Evolutionary conservation across 2,329 filamentous ascomycete species (phyloP), one percentile per base, ranked within the genome.

Genomic region (Stachybotrys chartarum): DNA sequence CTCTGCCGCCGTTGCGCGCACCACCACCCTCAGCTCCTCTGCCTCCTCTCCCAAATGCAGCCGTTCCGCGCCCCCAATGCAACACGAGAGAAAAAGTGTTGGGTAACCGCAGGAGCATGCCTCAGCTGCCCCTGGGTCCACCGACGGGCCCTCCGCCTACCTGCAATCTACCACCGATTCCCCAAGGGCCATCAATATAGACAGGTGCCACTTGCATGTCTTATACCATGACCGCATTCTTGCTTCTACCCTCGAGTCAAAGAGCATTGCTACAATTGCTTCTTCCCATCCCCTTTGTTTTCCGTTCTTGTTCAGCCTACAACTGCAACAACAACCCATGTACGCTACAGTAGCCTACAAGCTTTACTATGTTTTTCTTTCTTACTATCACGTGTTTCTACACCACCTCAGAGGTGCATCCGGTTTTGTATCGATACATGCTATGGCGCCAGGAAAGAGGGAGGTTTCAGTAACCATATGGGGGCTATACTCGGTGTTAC

Each of bases 101-200:
- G 24, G 44, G 66, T 30, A 72, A 71, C 53, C 71, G 78, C 30
- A 72, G 75, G 55, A 82, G 79, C 66, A 75, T 81, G 74, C 75
- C 79, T 6, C 77, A 80, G 30, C 68, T 81, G 44, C 68, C 68
- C 1, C 74, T 78, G 12, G 78, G 77, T 1, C 79, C 79, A 32
- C 80, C 80, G 1, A 79, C 75, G 16, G 77, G 73, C 14, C 81
- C 81, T 7, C 81, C 81, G 6, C 81, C 81, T 30, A 81, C 71
- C 11, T 76, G 75, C 59, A 79, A 80, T 14, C 71, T 84, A 24
- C 81, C 81, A 17, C 80, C 81, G 0, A 72, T 82, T 45, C 80
- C 79, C 5, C 56, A 61, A 14, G 66, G 63, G 31, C 56, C 58
- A 42, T 42, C 35, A 42, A 10, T 42, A 10, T 42, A 42, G 35